Percentiles rank a stretch among this genome's conserved stretches.
Evolutionary conservation across 2,329 filamentous ascomycete genomes (phyloP).

Genomic region (Sarocladium strictum): DNA sequence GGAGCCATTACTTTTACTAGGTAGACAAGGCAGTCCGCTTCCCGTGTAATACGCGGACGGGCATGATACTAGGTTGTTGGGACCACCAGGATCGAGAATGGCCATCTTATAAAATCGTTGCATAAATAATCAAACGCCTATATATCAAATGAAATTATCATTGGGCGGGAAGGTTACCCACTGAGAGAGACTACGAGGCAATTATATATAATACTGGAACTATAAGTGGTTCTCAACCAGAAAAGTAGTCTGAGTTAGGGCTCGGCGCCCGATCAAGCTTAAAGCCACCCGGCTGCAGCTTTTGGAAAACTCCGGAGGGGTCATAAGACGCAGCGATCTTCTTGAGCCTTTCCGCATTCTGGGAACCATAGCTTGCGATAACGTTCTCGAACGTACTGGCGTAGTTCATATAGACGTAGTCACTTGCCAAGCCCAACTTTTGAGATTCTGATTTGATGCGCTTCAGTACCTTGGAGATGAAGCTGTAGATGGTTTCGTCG

Average conservation of each 20-base stretch:
- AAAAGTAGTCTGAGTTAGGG: not conserved
- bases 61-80: too few relatives aligned
- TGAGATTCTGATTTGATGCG: constrained; percentile 14
- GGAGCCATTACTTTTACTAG: too few relatives aligned
- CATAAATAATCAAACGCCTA: too few relatives aligned
- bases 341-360: constrained; percentile 27
- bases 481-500: constrained; percentile 15
- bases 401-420: constrained; percentile 37
- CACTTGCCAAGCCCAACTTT: constrained; percentile 12
- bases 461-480: constrained; percentile 14
- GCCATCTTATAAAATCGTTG: too few relatives aligned
- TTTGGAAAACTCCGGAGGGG: constrained; percentile 27
- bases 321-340: constrained; percentile 26
- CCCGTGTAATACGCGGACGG: too few relatives aligned
- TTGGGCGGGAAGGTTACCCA: too few relatives aligned
- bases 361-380: constrained; percentile 30
- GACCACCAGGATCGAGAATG: too few relatives aligned
- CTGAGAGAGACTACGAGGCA: too few relatives aligned
- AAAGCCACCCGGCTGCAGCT: constrained; percentile 23
- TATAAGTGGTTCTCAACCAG: not conserved
- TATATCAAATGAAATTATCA: too few relatives aligned
- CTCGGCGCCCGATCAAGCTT: constrained; percentile 16
- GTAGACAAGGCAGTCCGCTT: too few relatives aligned
- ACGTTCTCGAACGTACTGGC: constrained; percentile 31
- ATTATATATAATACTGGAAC: too few relatives aligned